These are phyloP conservation scores for Metarhizium rileyi DNA, from an alignment of 2,329 filamentous ascomycete species.

Conservation along the genomic window DNA sequence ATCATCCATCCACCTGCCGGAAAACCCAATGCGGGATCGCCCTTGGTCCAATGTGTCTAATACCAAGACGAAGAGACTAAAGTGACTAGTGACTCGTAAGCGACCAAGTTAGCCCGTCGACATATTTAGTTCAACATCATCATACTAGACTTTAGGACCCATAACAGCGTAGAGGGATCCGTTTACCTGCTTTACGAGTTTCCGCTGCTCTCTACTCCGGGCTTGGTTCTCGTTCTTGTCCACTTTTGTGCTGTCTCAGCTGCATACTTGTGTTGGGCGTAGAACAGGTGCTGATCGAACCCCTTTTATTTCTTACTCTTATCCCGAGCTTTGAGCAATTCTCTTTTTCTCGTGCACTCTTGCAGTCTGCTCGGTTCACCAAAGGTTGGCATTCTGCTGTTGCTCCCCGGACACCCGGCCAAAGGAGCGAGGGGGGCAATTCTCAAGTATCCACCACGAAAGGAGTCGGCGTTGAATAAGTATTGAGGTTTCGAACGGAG, in stretches of 20 bases:
- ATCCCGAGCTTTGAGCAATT: not conserved
- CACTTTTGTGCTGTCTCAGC: not conserved
- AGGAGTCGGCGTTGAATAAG: not conserved
- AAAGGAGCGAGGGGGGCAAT: not conserved
- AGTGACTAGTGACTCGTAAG: not conserved
- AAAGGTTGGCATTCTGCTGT: not conserved
- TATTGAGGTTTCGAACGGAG: not conserved
- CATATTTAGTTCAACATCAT: slow-evolving; percentile 2
- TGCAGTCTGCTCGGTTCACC: not conserved
- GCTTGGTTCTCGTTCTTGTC: not conserved
- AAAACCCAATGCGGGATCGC: slow-evolving; percentile 7
- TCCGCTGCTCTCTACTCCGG: not conserved
- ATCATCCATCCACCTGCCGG: not conserved
- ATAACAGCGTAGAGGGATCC: not conserved
- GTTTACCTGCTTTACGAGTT: slow-evolving; percentile 1
- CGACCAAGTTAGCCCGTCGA: not conserved
- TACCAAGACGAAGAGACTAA: not conserved
- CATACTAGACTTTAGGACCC: not conserved
- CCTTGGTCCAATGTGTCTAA: slow-evolving; percentile 4
- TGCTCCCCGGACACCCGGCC: not conserved
- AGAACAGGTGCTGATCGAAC: no score
- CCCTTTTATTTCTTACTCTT: not conserved
- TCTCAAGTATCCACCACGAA: not conserved
- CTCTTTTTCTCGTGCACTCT: not conserved
- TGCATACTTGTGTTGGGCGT: not conserved